Base-by-base conservation (phyloP, 768 basidiomycete genomes). In the Lentinula detonsa region DNA sequence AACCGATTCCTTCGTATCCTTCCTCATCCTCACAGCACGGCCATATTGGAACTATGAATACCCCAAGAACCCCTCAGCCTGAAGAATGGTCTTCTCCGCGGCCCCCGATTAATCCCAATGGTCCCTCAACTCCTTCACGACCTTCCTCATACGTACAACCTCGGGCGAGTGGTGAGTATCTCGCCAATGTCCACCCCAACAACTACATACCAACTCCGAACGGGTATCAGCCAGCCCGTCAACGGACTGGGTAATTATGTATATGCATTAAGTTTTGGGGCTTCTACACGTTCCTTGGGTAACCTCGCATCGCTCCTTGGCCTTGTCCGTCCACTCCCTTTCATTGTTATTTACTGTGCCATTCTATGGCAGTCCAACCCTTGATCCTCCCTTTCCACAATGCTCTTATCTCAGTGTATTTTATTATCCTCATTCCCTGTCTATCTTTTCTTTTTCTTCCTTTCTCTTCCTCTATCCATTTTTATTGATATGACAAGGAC, bases 401-500 rank as follows among this genome's bases (percentile, higher is more conserved):
- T 61, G 45, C 42, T 46, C 34, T 49, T 42, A 56, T 56, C 55
- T 56, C 39, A 42, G 39, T 42, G 35, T 45, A 57, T 54, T 54
- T 46, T 61, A 37, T 60, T 43, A 60, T 64, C 65, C 62, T 69
- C 48, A 63, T 60, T 65, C 64, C 67, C 68, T 69, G 63, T 65
- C 62, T 63, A 59, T 62, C 39, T 66, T 59, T 33, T n/a, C 23
- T 42, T 40, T 42, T 39, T 42, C n/a, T 28, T 51, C 33, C 13
- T 28, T 51, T 51, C 39, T 21, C 31, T 33, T 35, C 37, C 16
- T 39, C 39, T 52, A 40, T 67, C 13, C 64, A 69, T 71, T 72
- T 72, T 77, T 76, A 79, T 73, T 71, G 71, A 75, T 81, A 81
- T 79, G 78, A 73, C 77, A 84, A 71, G 85, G 84, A 86, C 82